Percentiles rank a stretch among this genome's conserved stretches.
Conservation (phyloP, 345 rosid species). For the Ceriops tagal region DNA sequence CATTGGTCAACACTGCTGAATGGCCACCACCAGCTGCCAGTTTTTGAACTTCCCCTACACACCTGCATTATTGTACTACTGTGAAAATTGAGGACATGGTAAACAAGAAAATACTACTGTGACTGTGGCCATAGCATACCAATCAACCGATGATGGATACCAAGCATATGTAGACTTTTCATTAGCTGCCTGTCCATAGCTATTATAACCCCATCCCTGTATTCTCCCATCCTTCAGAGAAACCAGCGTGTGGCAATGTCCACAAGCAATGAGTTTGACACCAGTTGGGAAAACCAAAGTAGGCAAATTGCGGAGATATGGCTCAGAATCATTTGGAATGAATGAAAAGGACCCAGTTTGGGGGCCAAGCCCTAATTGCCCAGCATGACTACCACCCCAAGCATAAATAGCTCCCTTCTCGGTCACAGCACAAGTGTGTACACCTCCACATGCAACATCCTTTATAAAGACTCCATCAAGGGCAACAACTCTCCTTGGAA, state of each 20-base stretch:
- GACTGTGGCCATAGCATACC: constrained; percentile 43
- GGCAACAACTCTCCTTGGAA: constrained; percentile 88
- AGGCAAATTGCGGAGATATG: constrained; percentile 69
- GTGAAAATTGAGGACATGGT: constrained; percentile 14
- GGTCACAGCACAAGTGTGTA: constrained; percentile 84
- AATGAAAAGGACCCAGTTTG: constrained; percentile 63
- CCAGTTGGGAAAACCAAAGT: constrained; percentile 60
- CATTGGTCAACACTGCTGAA: constrained; percentile 91
- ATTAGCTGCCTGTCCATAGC: constrained; percentile 96
- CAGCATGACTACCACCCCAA: constrained; percentile 94
- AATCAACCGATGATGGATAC: constrained; percentile 96
- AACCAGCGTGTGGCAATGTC: constrained; percentile 85
- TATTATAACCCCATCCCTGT: constrained; percentile 95
- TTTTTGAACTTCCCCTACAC: constrained; percentile 87
- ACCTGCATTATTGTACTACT: constrained; percentile 44
- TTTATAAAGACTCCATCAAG: constrained; percentile 64
- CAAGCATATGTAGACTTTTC: constrained; percentile 85
- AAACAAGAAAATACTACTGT: constrained; percentile 10
- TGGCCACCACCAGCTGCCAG: constrained; percentile 99
- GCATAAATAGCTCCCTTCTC: constrained; percentile 81
- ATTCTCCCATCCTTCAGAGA: constrained; percentile 72
- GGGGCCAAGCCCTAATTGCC: constrained; percentile 92
- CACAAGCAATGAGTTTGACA: constrained; percentile 86
- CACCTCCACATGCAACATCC: constrained; percentile 87
- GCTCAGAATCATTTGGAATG: constrained; percentile 51